Evolutionary conservation across 2,329 filamentous ascomycete genomes (phyloP).

Genomic region (Fusarium luffae): DNA sequence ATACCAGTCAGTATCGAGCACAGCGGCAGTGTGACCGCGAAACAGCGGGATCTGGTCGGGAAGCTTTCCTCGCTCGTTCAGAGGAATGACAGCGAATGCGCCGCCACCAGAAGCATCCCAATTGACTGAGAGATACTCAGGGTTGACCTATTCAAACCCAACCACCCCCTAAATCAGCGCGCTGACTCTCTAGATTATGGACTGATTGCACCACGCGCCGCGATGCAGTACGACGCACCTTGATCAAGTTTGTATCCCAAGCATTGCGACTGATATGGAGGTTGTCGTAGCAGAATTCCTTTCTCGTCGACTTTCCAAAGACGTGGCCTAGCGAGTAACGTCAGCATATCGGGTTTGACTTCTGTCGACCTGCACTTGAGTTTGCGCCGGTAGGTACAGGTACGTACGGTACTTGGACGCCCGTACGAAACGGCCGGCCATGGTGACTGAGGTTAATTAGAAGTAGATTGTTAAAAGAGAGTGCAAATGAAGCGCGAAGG

Average conservation of each 20-base stretch:
- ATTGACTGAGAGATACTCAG: conserved; percentile 95
- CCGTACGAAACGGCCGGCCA: conserved; percentile 74
- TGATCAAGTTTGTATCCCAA: conserved; percentile 98
- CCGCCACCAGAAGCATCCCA: conserved; percentile 97
- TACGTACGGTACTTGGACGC: conserved; percentile 75
- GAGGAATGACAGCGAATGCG: conserved; percentile 94
- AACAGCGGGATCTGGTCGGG: conserved; percentile 95
- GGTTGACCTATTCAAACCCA: conserved; percentile 76
- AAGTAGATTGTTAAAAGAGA: conserved; percentile 17
- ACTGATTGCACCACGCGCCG: conserved; percentile 27
- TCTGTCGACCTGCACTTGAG: conserved; percentile 35
- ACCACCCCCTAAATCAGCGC: conserved; percentile 44
- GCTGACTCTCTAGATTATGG: conserved; percentile 26
- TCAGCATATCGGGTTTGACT: conserved; percentile 39
- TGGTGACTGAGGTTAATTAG: conserved; percentile 50
- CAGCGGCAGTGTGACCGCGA: conserved; percentile 92
- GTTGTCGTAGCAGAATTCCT: conserved; percentile 99
- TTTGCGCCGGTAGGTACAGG: conserved; percentile 61
- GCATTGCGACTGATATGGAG: conserved; percentile 97
- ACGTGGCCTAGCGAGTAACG: conserved; percentile 79
- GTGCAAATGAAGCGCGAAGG: conserved; percentile 12
- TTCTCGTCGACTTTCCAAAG: conserved; percentile 94
- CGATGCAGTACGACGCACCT: conserved; percentile 84
- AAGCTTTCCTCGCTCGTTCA: conserved; percentile 88
- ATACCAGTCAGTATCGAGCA: conserved; percentile 97